Base-by-base conservation (phyloP, 2,329 filamentous ascomycete genomes). In the Calonectria ilicicola region DNA sequence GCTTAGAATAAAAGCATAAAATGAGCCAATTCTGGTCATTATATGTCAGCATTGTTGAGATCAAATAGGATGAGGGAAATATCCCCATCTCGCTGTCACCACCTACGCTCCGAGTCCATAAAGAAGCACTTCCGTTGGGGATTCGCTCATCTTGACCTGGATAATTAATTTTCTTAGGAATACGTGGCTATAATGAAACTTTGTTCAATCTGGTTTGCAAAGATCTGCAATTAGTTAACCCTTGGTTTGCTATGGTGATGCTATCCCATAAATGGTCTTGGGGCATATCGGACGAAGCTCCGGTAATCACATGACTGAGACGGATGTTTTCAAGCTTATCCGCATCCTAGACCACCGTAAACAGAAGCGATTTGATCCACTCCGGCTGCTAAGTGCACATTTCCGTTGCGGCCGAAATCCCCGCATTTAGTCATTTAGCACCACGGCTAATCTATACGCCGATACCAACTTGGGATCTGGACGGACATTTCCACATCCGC, bases 71-170 rank as follows among this genome's bases (percentile, higher is more conserved):
- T 26, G 53, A 35, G 14, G 65, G 26, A n/a, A 19, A 67, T 68
- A 17, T 38, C 27, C 27, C 19, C 29, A 19, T 32, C 12, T 14
- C 27, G 35, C 2, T 12, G 42, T 21, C n/a, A 6, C 23, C 23
- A 84, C 87, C 80, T 78, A 90, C 88, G 88, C 89, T 76, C 89
- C 88, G 0, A 90, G 84, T 2, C 88, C 89, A 67, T 89, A 90
- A 12, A 90, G 77, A 1, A 90, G 82, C 2, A 90, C 84, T 67
- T 80, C 75, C 5, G 75, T 19, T 1, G 42, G 19, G 1, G 27
- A 29, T 15, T 62, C 40, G 51, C 63, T 72, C 76, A 86, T 78
- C 81, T 83, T 74, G 84, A 82, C 62, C 80, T 76, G 8, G 80
- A 84, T 62, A 19, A 27, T n/a, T 27, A 27, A 19, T 12, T 10